Conservation (phyloP, 140 eudicot species). For the Flaveria floridana region DNA sequence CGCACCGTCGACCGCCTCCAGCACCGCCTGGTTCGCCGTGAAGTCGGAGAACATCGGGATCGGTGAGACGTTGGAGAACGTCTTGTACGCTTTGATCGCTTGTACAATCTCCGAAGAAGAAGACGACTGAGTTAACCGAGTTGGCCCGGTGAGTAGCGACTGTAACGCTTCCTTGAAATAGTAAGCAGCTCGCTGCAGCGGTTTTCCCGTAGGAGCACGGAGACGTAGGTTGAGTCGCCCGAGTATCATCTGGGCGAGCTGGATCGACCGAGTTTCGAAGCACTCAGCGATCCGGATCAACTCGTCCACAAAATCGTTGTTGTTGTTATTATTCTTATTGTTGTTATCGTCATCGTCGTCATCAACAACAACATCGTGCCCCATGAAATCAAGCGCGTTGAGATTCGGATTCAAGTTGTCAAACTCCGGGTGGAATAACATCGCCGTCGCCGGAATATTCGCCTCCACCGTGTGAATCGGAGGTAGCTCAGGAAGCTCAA, state of each 20-base stretch:
- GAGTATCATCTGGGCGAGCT: slow-evolving; percentile 67
- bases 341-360: neutral
- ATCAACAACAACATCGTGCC: slow-evolving; percentile 33
- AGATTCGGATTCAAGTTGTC: slow-evolving; percentile 42
- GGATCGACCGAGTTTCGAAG: slow-evolving; percentile 77
- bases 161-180: slow-evolving; percentile 95
- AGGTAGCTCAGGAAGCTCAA: slow-evolving; percentile 38
- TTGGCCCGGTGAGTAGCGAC: slow-evolving; percentile 62
- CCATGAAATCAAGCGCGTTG: slow-evolving; percentile 41
- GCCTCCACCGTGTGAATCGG: slow-evolving; percentile 34
- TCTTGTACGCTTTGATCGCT: slow-evolving; percentile 67
- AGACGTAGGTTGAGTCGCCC: slow-evolving; percentile 89
- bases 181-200: slow-evolving; percentile 87
- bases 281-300: slow-evolving; percentile 77
- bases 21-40: slow-evolving; percentile 89
- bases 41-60: slow-evolving; percentile 90
- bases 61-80: slow-evolving; percentile 80
- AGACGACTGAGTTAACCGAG: slow-evolving; percentile 46
- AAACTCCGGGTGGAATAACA: slow-evolving; percentile 38
- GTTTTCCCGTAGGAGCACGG: slow-evolving; percentile 57
- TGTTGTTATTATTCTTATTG: neutral
- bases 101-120: slow-evolving; percentile 61
- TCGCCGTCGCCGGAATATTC: slow-evolving; percentile 24
- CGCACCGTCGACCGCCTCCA: slow-evolving; percentile 82
- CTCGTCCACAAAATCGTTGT: slow-evolving; percentile 71